Percentiles rank a stretch among this genome's conserved stretches.
phyloP scores from a whole-genome alignment of 2,329 filamentous ascomycete species.

The Cercospora janseana region DNA sequence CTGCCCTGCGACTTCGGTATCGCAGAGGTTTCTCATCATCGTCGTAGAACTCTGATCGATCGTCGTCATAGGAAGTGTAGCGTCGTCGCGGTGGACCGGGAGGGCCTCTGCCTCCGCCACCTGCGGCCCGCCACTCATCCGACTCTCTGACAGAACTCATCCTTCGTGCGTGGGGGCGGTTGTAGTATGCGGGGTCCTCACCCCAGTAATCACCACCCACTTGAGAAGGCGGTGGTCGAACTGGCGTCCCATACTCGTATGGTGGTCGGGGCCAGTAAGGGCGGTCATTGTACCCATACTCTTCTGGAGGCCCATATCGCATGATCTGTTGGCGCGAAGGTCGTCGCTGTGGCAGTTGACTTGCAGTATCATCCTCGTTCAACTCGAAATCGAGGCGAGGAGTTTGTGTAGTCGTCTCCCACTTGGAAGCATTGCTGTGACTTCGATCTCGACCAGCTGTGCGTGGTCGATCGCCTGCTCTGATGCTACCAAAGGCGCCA shows the following conservation, averaged over 20 bases:
- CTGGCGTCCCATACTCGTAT: constrained; percentile 28
- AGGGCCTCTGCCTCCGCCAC: constrained; percentile 22
- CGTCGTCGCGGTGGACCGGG: constrained; percentile 22
- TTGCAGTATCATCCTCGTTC: constrained; percentile 17
- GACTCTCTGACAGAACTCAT: constrained; percentile 27
- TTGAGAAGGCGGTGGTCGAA: constrained; percentile 15
- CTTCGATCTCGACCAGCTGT: constrained; percentile 19
- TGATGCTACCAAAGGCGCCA: constrained; percentile 8
- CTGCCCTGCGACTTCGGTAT: constrained; percentile 15
- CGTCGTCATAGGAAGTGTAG: constrained; percentile 20
- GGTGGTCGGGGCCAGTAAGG: constrained; percentile 26
- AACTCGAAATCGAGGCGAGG: constrained; percentile 28
- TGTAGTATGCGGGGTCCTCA: constrained; percentile 30
- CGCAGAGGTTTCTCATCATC: constrained; percentile 27
- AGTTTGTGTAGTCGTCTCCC: constrained; percentile 19
- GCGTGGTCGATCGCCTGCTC: constrained; percentile 6
- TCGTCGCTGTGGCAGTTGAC: constrained; percentile 22
- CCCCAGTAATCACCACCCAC: constrained; percentile 25
- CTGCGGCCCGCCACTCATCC: constrained; percentile 23
- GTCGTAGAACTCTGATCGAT: constrained; percentile 26
- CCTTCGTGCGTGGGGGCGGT: constrained; percentile 28
- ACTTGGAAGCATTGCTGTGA: constrained; percentile 23
- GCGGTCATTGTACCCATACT: constrained; percentile 29
- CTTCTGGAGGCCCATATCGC: constrained; percentile 28
- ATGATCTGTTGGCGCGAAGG: constrained; percentile 31